These are phyloP conservation scores for Phytophthora pistaciae DNA, from an alignment of 352 stramenopile genomes.

Conservation along the genomic window DNA sequence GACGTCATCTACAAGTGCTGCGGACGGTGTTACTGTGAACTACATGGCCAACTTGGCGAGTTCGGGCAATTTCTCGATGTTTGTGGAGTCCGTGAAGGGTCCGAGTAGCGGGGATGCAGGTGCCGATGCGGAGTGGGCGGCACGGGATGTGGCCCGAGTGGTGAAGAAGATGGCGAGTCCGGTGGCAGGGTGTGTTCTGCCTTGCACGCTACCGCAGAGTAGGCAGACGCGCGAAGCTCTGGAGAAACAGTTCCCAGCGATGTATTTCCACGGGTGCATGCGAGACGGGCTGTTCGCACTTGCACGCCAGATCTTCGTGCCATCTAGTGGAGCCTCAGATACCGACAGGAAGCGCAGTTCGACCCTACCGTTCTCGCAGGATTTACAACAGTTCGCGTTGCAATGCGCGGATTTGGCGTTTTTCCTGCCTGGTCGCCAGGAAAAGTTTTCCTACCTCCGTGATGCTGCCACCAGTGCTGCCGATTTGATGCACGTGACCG, in stretches of 20 bases:
- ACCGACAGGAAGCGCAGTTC: constrained; percentile 7
- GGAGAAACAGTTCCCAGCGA: constrained; percentile 39
- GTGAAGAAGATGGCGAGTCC: constrained; percentile 24
- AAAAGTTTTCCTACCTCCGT: background rate
- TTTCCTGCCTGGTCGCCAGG: constrained; percentile 23
- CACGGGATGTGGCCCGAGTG: constrained; percentile 29
- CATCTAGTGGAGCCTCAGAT: background rate
- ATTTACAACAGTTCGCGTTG: constrained; percentile 46
- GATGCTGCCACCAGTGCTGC: background rate
- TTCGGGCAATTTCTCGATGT: constrained; percentile 28
- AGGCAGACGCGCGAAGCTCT: constrained; percentile 30
- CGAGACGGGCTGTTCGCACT: constrained; percentile 34
- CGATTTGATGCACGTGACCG: constrained; percentile 29
- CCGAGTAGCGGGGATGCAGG: constrained; percentile 12
- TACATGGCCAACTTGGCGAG: constrained; percentile 40
- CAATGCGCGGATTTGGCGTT: constrained; percentile 45
- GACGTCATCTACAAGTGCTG: background rate
- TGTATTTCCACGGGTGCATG: constrained; percentile 54
- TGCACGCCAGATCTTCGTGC: constrained; percentile 35
- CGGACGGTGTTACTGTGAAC: constrained; percentile 6
- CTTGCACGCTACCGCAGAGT: constrained; percentile 27
- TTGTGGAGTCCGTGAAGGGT: constrained; percentile 40
- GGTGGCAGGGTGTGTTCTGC: constrained; percentile 41
- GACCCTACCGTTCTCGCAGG: constrained; percentile 24
- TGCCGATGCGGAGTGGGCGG: constrained; percentile 24